Conservation (phyloP, 805 yeast species). For the Suhomyces pyralidae region DNA sequence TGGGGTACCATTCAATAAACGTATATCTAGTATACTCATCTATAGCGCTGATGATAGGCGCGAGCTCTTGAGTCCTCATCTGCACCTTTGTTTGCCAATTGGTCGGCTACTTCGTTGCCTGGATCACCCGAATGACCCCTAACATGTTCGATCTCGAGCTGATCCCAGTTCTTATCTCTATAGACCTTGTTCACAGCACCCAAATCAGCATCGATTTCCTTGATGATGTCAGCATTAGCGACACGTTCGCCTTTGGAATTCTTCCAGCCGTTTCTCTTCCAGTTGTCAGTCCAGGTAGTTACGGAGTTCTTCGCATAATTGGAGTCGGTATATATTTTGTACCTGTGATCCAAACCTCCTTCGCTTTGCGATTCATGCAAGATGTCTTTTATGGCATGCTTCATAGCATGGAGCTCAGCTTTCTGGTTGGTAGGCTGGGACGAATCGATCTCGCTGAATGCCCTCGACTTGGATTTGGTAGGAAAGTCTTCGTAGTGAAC, state of each 20-base stretch:
- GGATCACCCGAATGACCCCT: constrained; percentile 64
- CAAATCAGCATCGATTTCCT: constrained; percentile 22
- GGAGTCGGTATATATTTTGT: constrained; percentile 66
- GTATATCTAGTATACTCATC: neutral
- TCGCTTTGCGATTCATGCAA: constrained; percentile 15
- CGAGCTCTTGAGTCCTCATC: neutral
- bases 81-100: constrained; percentile 51
- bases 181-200: constrained; percentile 37
- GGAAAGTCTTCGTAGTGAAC: constrained; percentile 62
- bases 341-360: constrained; percentile 14
- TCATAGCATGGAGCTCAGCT: constrained; percentile 73
- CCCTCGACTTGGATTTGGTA: constrained; percentile 51
- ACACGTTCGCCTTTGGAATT: constrained; percentile 45
- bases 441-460: constrained; percentile 36
- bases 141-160: constrained; percentile 56
- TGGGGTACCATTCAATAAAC: neutral
- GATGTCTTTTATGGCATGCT: constrained; percentile 50
- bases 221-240: constrained; percentile 51
- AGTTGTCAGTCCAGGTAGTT: constrained; percentile 53
- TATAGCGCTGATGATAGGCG: neutral
- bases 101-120: constrained; percentile 80
- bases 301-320: constrained; percentile 57
- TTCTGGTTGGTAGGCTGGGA: constrained; percentile 66
- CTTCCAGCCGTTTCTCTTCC: constrained; percentile 59
- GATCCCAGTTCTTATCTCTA: constrained; percentile 27